These are phyloP conservation scores for Botrytis galanthina DNA, from an alignment of 2,329 filamentous ascomycete species.

Conservation along the genomic window DNA sequence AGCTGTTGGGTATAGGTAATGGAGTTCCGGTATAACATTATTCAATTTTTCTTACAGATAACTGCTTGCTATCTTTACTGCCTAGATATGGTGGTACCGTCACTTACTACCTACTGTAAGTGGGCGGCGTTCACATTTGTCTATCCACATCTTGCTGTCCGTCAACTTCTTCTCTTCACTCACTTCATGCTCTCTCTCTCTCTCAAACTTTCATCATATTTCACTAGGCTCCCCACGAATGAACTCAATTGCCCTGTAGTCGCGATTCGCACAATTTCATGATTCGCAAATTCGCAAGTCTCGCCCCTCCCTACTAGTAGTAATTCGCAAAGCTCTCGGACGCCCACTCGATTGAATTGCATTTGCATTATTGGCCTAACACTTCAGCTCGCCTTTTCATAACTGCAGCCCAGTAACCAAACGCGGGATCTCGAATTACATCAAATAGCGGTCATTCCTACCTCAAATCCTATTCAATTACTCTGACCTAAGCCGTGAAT, in stretches of 20 bases:
- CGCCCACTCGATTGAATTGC: slow-evolving; percentile 10
- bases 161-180: slow-evolving; percentile 2
- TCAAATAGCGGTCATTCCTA: neutral
- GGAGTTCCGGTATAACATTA: neutral
- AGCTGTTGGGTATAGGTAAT: neutral
- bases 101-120: neutral
- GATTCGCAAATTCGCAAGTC: slow-evolving; percentile 1
- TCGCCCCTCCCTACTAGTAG: neutral
- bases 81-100: slow-evolving; percentile 4
- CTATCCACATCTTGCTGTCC: neutral
- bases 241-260: neutral
- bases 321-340: neutral
- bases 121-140: neutral
- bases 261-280: slow-evolving; percentile 1
- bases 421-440: slow-evolving; percentile 9
- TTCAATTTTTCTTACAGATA: neutral
- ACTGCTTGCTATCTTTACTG: neutral
- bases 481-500: slow-evolving; percentile 21
- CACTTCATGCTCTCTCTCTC: neutral
- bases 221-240: neutral
- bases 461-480: neutral
- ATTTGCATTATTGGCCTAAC: slow-evolving; percentile 9
- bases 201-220: neutral
- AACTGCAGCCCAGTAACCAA: slow-evolving; percentile 2
- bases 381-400: slow-evolving; percentile 11